phyloP scores from a whole-genome alignment of 352 stramenopile genomes.

The Globisporangium cederbergense region DNA sequence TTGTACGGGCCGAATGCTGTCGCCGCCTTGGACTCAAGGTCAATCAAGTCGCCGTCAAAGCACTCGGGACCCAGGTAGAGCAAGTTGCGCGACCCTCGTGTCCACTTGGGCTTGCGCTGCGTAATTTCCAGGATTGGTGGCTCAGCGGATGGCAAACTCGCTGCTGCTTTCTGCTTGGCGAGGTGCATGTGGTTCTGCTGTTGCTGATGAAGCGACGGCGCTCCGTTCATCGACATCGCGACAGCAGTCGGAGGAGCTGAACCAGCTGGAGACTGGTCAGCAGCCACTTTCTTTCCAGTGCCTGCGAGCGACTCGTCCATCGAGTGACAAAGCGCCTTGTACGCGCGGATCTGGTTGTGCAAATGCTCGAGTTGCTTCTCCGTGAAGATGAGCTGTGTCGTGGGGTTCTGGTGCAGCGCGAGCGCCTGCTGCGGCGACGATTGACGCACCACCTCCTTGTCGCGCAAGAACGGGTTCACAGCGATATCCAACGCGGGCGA shows the following conservation, averaged over 20 bases:
- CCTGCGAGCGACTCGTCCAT: slow-evolving; percentile 66
- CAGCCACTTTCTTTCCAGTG: slow-evolving; percentile 19
- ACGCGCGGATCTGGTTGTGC: slow-evolving; percentile 83
- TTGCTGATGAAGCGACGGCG: neutral
- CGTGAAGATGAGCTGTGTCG: slow-evolving; percentile 61
- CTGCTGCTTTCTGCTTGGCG: slow-evolving; percentile 1
- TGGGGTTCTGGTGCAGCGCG: slow-evolving; percentile 35
- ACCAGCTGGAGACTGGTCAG: neutral
- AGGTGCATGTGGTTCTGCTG: slow-evolving; percentile 7
- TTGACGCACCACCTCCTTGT: slow-evolving; percentile 41
- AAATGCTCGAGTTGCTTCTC: slow-evolving; percentile 83
- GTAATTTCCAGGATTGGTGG: slow-evolving; percentile 26
- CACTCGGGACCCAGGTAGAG: slow-evolving; percentile 59
- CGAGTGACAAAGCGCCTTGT: slow-evolving; percentile 78
- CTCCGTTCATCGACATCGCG: slow-evolving; percentile 4
- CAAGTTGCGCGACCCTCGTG: slow-evolving; percentile 42
- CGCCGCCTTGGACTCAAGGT: slow-evolving; percentile 47
- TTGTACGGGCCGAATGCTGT: slow-evolving; percentile 59
- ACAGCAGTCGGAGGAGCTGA: neutral
- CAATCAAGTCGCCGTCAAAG: slow-evolving; percentile 65
- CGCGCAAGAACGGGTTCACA: slow-evolving; percentile 60
- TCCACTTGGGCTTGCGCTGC: slow-evolving; percentile 61
- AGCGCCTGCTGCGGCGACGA: slow-evolving; percentile 28
- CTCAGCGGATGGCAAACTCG: neutral
- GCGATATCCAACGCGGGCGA: slow-evolving; percentile 37